Percentiles rank a stretch among this genome's conserved stretches.
These are phyloP conservation scores for Didymella exigua DNA, from an alignment of 2,329 filamentous ascomycete species.

Conservation along the genomic window DNA sequence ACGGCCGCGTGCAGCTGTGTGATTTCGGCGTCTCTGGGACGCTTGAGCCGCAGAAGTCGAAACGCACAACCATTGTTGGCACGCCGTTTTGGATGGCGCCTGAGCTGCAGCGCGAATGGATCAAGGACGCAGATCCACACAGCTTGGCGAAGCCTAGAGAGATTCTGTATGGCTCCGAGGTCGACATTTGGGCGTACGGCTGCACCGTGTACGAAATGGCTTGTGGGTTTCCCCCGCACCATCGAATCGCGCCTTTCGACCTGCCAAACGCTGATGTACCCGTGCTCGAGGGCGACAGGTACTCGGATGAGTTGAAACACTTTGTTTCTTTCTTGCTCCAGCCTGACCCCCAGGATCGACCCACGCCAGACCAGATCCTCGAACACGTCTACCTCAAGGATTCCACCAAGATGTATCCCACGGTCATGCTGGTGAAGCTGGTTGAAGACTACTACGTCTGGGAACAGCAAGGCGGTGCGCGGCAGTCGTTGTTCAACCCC, in stretches of 20 bases:
- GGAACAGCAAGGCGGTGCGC: conserved; percentile 74
- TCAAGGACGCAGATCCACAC: conserved; percentile 64
- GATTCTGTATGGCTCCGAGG: conserved; percentile 55
- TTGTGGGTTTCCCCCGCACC: conserved; percentile 75
- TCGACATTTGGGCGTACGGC: conserved; percentile 85
- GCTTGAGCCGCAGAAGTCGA: conserved; percentile 75
- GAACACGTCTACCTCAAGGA: conserved; percentile 71
- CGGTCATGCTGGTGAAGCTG: conserved; percentile 66
- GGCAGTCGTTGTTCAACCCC: conserved; percentile 67
- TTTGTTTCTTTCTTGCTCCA: conserved; percentile 76
- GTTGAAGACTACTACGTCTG: conserved; percentile 76
- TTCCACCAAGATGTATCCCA: conserved; percentile 67
- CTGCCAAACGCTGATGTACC: conserved; percentile 60
- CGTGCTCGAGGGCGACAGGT: conserved; percentile 72
- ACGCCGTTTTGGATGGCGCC: conserved; percentile 89
- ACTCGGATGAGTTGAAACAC: conserved; percentile 70
- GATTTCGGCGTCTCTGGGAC: conserved; percentile 85
- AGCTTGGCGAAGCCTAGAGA: conserved; percentile 58
- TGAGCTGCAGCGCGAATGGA: conserved; percentile 62
- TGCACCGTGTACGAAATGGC: conserved; percentile 82
- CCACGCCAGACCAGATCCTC: conserved; percentile 71
- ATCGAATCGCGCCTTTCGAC: conserved; percentile 43
- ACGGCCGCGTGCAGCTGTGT: conserved; percentile 77
- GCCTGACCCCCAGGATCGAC: conserved; percentile 70
- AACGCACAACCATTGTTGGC: conserved; percentile 79